Evolutionary conservation across 164 flowering plant species (phyloP), one percentile per base, ranked within the genome.

Genomic region (Platanus orientalis): DNA sequence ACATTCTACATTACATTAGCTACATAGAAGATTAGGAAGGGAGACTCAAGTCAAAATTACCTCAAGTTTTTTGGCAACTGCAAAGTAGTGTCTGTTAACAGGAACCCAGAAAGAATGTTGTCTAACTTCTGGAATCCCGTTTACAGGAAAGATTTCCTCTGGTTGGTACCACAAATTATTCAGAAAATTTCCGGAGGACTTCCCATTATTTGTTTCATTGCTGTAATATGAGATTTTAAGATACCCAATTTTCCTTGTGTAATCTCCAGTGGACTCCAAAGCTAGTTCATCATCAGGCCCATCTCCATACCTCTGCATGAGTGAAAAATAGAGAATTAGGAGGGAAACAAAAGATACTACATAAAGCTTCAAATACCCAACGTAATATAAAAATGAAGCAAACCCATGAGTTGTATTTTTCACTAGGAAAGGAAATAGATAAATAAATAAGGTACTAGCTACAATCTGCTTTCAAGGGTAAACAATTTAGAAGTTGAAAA

Each of bases 151-250:
- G 1, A 87, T 70, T 49, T 87, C 90, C 70, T 90, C 94, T 0
- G 90, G 86, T 61, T 90, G 96, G 60, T 73, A 84, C 96, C 96
- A 87, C 0, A 85, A 78, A 62, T 67, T 80, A 73, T 87, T 90
- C n/a, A 87, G 68, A 27, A 79, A 65, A 59, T 87, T 87, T 3
- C 71, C 76, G 0, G 48, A 19, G 2, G 66, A 25, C 0, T 12
- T 45, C 1, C 58, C 56, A 19, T 25, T 27, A 0, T 48, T 48
- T 2, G 54, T 48, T 12, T 39, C 34, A 16, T 64, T 76, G 58
- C 47, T 73, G 63, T 67, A 85, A 29, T 79, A 54, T 6, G 86
- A 52, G 57, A 87, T 71, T 6, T 69, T 68, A 1, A 87, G 70
- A 75, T 71, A 79, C 7, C 94, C 94, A 50, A 78, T 63, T 63